Evolutionary conservation across 2,329 filamentous ascomycete species (phyloP).

Genomic region (Chrysosphaeria jannelii): DNA sequence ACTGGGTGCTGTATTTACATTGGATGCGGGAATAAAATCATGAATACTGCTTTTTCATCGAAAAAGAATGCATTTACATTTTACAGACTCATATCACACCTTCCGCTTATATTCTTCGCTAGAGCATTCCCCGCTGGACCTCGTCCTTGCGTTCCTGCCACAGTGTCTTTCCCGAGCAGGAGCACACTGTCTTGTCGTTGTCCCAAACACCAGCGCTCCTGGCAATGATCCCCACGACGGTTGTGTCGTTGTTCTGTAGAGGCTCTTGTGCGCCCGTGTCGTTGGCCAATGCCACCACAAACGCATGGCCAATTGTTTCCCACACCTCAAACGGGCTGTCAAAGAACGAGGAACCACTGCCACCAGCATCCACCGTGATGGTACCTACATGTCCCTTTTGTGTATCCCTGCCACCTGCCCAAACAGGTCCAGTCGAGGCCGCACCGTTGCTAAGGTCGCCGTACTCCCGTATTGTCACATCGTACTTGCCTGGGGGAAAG

Average conservation of each 20-base stretch:
- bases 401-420: slow-evolving; percentile 18
- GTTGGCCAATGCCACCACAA: slow-evolving; percentile 46
- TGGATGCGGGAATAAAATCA: too few species aligned
- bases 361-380: slow-evolving; percentile 43
- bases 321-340: slow-evolving; percentile 66
- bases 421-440: slow-evolving; percentile 57
- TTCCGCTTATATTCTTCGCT: neutral
- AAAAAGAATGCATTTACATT: too few species aligned
- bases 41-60: neutral
- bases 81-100: too few species aligned
- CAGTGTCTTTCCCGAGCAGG: slow-evolving; percentile 87
- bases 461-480: slow-evolving; percentile 55
- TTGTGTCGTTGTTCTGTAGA: slow-evolving; percentile 50
- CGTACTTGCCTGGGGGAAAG: slow-evolving; percentile 51
- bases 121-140: slow-evolving; percentile 71
- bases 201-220: slow-evolving; percentile 96
- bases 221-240: slow-evolving; percentile 76
- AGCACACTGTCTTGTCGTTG: slow-evolving; percentile 94
- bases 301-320: slow-evolving; percentile 84
- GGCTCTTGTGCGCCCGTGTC: slow-evolving; percentile 20
- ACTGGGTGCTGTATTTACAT: too few species aligned
- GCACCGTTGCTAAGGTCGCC: slow-evolving; percentile 68
- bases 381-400: slow-evolving; percentile 35
- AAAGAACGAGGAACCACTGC: slow-evolving; percentile 51
- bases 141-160: slow-evolving; percentile 93